Evolutionary conservation across 2,329 filamentous ascomycete genomes (phyloP).

Genomic region (Septoria linicola): DNA sequence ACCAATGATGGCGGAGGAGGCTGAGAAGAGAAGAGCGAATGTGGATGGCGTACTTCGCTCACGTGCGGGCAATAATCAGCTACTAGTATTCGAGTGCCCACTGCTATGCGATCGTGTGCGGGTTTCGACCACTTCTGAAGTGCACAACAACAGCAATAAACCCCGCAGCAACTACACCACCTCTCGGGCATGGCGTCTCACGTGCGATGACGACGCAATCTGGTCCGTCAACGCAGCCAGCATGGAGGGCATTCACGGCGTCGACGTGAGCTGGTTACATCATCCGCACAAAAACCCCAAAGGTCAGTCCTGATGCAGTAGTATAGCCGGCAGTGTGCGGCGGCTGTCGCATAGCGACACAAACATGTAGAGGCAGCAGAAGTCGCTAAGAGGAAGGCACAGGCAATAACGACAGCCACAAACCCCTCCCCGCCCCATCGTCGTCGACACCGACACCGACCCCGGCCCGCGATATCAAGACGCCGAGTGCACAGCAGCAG

Average conservation of each 20-base stretch:
- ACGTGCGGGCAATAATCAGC: too few species aligned
- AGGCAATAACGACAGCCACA: slow-evolving; percentile 5
- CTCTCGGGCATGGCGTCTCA: neutral
- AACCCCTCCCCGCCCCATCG: slow-evolving; percentile 8
- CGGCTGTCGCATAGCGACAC: neutral
- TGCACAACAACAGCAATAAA: neutral
- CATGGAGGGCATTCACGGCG: slow-evolving; percentile 29
- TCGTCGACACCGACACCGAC: slow-evolving; percentile 9
- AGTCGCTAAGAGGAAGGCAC: neutral
- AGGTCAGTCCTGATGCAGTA: slow-evolving; percentile 20
- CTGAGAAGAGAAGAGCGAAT: too few species aligned
- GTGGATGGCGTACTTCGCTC: too few species aligned
- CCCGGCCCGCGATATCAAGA: slow-evolving; percentile 6
- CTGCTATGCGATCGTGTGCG: too few species aligned
- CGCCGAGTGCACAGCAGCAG: neutral
- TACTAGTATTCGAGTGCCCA: too few species aligned
- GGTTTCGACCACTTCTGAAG: neutral
- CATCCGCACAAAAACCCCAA: slow-evolving; percentile 20
- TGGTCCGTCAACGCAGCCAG: slow-evolving; percentile 17
- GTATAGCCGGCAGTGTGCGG: neutral
- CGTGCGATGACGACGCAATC: slow-evolving; percentile 18
- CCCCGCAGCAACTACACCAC: neutral
- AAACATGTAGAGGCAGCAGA: neutral
- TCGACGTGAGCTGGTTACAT: slow-evolving; percentile 28
- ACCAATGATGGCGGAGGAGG: too few species aligned